phyloP scores from a whole-genome alignment of 331 rosid species.

The Quercus tomentella region DNA sequence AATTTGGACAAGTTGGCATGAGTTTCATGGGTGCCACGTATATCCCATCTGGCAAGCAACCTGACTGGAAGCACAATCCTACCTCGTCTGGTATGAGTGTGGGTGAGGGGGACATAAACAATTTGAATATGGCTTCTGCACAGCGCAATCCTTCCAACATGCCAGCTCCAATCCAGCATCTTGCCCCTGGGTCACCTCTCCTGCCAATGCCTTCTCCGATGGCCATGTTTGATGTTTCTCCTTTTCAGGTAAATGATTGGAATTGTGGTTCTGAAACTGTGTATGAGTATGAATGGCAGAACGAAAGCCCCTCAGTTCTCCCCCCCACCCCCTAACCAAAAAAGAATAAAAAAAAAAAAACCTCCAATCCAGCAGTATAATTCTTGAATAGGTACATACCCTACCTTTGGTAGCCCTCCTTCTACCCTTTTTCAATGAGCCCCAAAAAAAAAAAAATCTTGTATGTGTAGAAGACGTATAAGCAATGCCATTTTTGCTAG shows the following conservation, averaged over 20 bases:
- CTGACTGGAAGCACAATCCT: constrained; percentile 94
- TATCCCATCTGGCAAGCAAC: constrained; percentile 94
- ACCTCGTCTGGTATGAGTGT: constrained; percentile 53
- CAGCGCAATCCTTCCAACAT: constrained; percentile 66
- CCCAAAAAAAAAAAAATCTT: neutral
- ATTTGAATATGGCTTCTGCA: constrained; percentile 59
- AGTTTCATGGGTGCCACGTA: constrained; percentile 97
- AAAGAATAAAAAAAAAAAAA: too few relatives aligned
- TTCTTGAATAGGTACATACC: neutral
- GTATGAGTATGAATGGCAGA: neutral
- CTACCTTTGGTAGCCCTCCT: too few relatives aligned
- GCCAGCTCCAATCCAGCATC: constrained; percentile 79
- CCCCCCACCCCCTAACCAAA: too few relatives aligned
- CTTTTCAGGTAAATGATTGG: constrained; percentile 75
- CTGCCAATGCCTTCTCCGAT: constrained; percentile 87
- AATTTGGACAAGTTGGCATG: constrained; percentile 95
- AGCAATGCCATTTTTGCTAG: neutral
- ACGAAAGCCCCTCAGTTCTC: neutral
- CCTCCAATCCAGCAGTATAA: neutral
- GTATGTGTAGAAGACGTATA: neutral
- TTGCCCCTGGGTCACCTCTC: constrained; percentile 95
- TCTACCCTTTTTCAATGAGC: too few relatives aligned
- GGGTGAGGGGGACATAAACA: constrained; percentile 69
- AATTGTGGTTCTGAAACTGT: neutral
- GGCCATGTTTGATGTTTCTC: constrained; percentile 92